phyloP scores from a whole-genome alignment of 2,329 filamentous ascomycete species.

The Aspergillus luchuensis region DNA sequence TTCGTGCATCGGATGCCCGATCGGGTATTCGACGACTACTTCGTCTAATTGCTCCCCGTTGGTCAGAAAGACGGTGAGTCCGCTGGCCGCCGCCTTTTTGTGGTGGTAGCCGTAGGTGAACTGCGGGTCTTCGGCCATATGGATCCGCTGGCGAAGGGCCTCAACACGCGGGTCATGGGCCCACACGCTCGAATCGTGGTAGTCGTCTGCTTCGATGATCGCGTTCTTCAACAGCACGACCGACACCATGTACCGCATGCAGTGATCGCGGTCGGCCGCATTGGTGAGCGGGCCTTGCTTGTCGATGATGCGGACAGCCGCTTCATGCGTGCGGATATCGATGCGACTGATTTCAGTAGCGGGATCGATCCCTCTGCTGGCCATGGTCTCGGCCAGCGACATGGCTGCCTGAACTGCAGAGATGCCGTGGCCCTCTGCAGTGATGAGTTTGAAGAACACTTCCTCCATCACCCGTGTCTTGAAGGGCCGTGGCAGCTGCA shows the following conservation, averaged over 20 bases:
- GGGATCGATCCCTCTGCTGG: slow-evolving; percentile 4
- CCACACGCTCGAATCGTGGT: slow-evolving; percentile 22
- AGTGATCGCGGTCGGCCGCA: slow-evolving; percentile 32
- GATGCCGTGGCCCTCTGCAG: slow-evolving; percentile 30
- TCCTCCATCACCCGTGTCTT: slow-evolving; percentile 9
- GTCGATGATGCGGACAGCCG: slow-evolving; percentile 31
- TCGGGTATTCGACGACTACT: slow-evolving; percentile 38
- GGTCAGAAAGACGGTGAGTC: slow-evolving; percentile 22
- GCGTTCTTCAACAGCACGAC: slow-evolving; percentile 28
- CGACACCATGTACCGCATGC: slow-evolving; percentile 31
- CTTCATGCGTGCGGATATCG: slow-evolving; percentile 25
- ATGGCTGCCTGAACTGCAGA: slow-evolving; percentile 31
- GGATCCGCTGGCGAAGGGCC: slow-evolving; percentile 24
- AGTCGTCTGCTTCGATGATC: slow-evolving; percentile 22
- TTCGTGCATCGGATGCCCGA: slow-evolving; percentile 23
- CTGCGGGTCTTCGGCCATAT: slow-evolving; percentile 24
- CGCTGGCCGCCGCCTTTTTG: slow-evolving; percentile 21
- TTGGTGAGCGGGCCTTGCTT: slow-evolving; percentile 25
- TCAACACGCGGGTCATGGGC: slow-evolving; percentile 17
- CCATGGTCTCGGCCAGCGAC: slow-evolving; percentile 3
- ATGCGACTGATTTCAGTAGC: slow-evolving; percentile 22
- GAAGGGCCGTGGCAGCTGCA: slow-evolving; percentile 4
- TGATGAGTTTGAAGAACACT: slow-evolving; percentile 15
- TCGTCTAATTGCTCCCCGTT: slow-evolving; percentile 25
- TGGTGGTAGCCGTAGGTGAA: slow-evolving; percentile 32